Conservation (phyloP, 2,329 filamentous ascomycete genomes). For the Furcasterigmium furcatum region DNA sequence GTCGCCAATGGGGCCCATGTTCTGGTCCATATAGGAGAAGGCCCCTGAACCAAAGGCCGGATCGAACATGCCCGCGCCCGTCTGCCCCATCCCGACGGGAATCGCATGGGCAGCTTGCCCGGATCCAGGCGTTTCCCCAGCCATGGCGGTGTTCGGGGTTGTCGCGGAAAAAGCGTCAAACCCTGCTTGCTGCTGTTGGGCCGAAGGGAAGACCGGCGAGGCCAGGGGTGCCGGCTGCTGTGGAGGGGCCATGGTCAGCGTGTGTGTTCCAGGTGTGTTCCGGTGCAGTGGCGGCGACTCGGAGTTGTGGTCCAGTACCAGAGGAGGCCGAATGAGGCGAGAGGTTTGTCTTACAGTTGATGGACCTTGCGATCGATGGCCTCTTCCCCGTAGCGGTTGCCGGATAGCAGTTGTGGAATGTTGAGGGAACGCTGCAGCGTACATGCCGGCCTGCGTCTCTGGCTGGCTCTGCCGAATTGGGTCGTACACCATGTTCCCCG, state of each 20-base stretch:
- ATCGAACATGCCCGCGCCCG: constrained; percentile 3
- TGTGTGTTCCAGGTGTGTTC: neutral
- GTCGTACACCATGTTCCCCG: constrained; percentile 59
- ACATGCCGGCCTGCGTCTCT: constrained; percentile 41
- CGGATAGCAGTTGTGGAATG: constrained; percentile 44
- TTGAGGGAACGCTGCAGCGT: constrained; percentile 46
- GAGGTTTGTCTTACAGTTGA: no score
- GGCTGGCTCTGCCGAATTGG: constrained; percentile 55
- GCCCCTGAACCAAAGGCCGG: constrained; percentile 4
- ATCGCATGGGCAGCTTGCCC: neutral
- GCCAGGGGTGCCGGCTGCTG: neutral
- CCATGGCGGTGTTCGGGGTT: constrained; percentile 6
- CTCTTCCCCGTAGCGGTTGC: constrained; percentile 17
- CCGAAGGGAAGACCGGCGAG: neutral
- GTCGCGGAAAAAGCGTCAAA: neutral
- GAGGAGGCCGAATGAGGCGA: no score
- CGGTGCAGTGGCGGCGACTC: neutral
- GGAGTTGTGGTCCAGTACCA: neutral
- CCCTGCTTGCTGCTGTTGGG: neutral
- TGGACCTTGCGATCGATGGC: neutral
- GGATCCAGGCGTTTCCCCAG: neutral
- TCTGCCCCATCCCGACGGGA: neutral
- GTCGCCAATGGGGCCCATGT: constrained; percentile 28
- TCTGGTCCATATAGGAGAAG: constrained; percentile 17
- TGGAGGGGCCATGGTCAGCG: neutral